These are phyloP conservation scores for Arabidopsis suecica DNA, from an alignment of 345 rosid species.

Conservation along the genomic window DNA sequence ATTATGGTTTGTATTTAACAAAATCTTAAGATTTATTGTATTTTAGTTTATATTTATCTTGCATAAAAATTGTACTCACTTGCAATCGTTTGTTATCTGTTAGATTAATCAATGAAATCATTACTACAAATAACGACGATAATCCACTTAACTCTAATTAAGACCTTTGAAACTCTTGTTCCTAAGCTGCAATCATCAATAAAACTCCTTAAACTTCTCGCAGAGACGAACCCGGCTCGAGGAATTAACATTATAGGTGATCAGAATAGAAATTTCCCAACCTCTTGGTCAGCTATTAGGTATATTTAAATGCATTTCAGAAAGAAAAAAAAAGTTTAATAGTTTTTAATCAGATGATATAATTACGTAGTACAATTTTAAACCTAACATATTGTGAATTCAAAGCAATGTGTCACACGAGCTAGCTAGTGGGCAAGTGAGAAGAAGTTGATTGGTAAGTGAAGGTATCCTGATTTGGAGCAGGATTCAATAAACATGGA, in stretches of 20 bases:
- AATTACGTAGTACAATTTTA: slow-evolving; percentile 13
- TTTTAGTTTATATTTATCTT: no score
- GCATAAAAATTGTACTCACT: no score
- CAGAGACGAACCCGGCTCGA: no score
- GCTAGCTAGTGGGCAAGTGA: slow-evolving; percentile 30
- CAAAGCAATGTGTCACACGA: slow-evolving; percentile 33
- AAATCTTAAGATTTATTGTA: not conserved
- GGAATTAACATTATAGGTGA: no score
- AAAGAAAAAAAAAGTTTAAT: no score
- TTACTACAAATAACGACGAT: no score
- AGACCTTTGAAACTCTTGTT: not conserved
- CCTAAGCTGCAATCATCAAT: not conserved
- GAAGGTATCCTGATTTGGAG: slow-evolving; percentile 45
- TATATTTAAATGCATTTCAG: not conserved
- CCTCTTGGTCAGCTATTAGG: not conserved
- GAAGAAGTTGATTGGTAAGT: slow-evolving; percentile 22
- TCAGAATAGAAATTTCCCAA: not conserved
- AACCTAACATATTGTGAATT: slow-evolving; percentile 11
- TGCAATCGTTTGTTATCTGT: no score
- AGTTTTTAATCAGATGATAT: no score
- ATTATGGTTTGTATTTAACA: not conserved
- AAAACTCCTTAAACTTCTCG: not conserved
- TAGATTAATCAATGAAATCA: no score
- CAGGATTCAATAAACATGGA: slow-evolving; percentile 36
- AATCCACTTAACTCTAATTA: no score